Conservation (phyloP, 2,329 filamentous ascomycete species). For the Fusarium lateritium region DNA sequence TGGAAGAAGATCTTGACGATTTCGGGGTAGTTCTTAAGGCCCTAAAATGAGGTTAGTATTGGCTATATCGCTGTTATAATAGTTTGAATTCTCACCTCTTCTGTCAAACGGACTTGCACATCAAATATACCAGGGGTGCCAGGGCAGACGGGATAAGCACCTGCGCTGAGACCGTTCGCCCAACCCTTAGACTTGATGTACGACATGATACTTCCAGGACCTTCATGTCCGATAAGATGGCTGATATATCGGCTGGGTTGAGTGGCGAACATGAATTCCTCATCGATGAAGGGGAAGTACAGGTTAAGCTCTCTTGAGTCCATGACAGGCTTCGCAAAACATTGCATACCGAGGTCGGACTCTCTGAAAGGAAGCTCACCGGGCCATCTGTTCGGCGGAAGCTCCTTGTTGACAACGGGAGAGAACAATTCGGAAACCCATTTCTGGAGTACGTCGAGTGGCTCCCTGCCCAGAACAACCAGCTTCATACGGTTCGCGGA, state of each 20-base stretch:
- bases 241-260: slow-evolving; percentile 89
- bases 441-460: slow-evolving; percentile 83
- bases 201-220: slow-evolving; percentile 90
- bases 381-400: slow-evolving; percentile 72
- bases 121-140: slow-evolving; percentile 84
- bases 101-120: slow-evolving; percentile 83
- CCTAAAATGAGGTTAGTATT: slow-evolving; percentile 54
- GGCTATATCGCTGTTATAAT: background rate
- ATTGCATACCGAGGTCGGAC: slow-evolving; percentile 73
- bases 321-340: slow-evolving; percentile 93
- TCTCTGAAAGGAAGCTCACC: slow-evolving; percentile 65
- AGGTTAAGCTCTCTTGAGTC: slow-evolving; percentile 85
- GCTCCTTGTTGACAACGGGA: slow-evolving; percentile 83
- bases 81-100: slow-evolving; percentile 70
- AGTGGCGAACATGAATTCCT: slow-evolving; percentile 82
- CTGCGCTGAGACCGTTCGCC: slow-evolving; percentile 87
- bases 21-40: slow-evolving; percentile 84
- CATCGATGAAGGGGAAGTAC: slow-evolving; percentile 87
- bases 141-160: slow-evolving; percentile 81
- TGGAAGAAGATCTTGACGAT: slow-evolving; percentile 89
- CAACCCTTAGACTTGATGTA: slow-evolving; percentile 93
- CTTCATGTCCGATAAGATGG: slow-evolving; percentile 92
- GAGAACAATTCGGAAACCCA: slow-evolving; percentile 91
- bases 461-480: slow-evolving; percentile 85
- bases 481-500: slow-evolving; percentile 96